A percentile compares a stretch with the other conserved stretches of the same genome.
phyloP scores from a whole-genome alignment of 257 asterid species.

The Solanum virginianum region DNA sequence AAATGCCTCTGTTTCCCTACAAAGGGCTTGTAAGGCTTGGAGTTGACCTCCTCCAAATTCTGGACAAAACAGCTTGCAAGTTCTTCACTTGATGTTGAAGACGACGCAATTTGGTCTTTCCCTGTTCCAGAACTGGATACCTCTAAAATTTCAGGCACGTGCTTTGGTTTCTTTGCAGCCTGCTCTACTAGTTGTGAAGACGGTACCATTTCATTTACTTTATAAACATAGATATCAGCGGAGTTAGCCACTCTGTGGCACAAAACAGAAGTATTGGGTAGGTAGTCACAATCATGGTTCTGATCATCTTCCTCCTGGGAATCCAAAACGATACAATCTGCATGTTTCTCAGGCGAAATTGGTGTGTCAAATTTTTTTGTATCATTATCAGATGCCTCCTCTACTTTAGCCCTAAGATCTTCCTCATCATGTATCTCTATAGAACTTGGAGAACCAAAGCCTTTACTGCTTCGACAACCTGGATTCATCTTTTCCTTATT shows the following conservation, averaged over 20 bases:
- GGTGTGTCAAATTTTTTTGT: not conserved
- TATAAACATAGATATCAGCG: not conserved
- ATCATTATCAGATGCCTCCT: not conserved
- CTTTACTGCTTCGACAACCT: not conserved
- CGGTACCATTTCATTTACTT: not conserved
- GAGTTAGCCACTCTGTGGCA: not conserved
- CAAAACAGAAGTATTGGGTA: not conserved
- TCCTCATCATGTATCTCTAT: slow-evolving; percentile 11
- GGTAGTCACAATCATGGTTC: not conserved
- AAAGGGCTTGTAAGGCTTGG: not conserved
- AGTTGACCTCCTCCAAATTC: slow-evolving; percentile 53
- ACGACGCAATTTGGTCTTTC: not conserved
- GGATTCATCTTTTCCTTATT: slow-evolving; percentile 1
- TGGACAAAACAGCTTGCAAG: slow-evolving; percentile 20
- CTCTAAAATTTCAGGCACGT: slow-evolving; percentile 6
- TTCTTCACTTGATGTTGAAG: slow-evolving; percentile 19
- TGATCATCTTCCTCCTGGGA: not conserved
- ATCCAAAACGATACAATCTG: not conserved
- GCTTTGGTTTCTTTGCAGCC: not conserved
- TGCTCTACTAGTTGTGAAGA: not conserved
- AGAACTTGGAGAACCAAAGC: not conserved
- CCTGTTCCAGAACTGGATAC: slow-evolving; percentile 10
- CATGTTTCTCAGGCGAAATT: not conserved
- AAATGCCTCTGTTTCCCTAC: not conserved
- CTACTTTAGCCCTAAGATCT: not conserved